Evolutionary conservation across 2,329 filamentous ascomycete species (phyloP), one percentile per base, ranked within the genome.

Genomic region (Zasmidium cellare): DNA sequence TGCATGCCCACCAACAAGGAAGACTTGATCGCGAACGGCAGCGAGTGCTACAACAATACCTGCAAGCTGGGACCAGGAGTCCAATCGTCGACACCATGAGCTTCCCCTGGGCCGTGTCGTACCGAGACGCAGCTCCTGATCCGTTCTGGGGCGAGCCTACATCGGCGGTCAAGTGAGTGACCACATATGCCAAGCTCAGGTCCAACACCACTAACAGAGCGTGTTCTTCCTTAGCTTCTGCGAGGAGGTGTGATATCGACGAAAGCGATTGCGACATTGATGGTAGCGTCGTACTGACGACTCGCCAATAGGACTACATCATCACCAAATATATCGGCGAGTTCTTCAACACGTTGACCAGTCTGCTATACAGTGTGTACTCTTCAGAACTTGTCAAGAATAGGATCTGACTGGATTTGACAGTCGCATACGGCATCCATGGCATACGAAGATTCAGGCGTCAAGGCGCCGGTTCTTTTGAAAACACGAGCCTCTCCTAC

Each of bases 281-380:
- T 23, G 41, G 25, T 28, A 11, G 25, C 25, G 25, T 28, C 25
- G 25, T 6, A 28, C 25, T 28, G 25, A 28, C 11, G 25, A 11
- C 6, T 28, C 25, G 35, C 35, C 35, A n/a, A 41, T 45, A 67
- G 62, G 65, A 68, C 55, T 68, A 66, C 44, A 55, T 64, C 46
- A 58, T 66, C 51, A 66, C 65, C 2, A 22, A 59, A 24, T 67
- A 61, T 41, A 48, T 67, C 18, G 66, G 57, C 20, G 67, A 69
- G 46, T 69, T 69, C 59, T 61, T 68, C 65, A 69, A 69, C 49
- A 67, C 67, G 3, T 9, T 68, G n/a, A 68, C 65, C 2, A 67
- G 61, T 46, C n/a, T n/a, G n/a, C n/a, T n/a, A n/a, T n/a, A n/a
- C n/a, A n/a, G n/a, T n/a, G n/a, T n/a, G n/a, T n/a, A n/a, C n/a